These are phyloP conservation scores for Citeromyces siamensis DNA, from an alignment of 1,139 yeast species.

Conservation along the genomic window DNA sequence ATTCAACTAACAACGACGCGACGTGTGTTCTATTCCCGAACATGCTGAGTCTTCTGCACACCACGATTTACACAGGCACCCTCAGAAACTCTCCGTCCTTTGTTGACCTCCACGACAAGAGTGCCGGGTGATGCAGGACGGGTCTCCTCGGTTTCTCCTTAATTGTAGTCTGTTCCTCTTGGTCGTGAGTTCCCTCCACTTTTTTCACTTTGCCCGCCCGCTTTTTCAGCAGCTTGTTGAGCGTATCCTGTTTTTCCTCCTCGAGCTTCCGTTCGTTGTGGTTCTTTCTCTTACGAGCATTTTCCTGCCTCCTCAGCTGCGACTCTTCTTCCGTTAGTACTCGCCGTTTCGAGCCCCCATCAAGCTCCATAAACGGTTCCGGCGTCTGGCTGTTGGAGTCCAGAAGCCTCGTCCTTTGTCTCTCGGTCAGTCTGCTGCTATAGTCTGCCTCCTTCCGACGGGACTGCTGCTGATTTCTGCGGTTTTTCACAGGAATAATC, in stretches of 20 bases:
- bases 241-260: slow-evolving; percentile 86
- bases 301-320: slow-evolving; percentile 73
- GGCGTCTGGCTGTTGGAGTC: slow-evolving; percentile 18
- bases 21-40: too few relatives aligned
- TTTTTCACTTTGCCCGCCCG: slow-evolving; percentile 61
- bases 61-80: too few relatives aligned
- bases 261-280: slow-evolving; percentile 73
- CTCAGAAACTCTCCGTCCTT: slow-evolving; percentile 17
- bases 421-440: slow-evolving; percentile 44
- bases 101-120: slow-evolving; percentile 24
- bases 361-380: slow-evolving; percentile 4
- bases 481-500: slow-evolving; percentile 14
- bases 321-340: slow-evolving; percentile 74
- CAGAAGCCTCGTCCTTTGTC: slow-evolving; percentile 39
- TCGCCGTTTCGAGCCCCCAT: slow-evolving; percentile 22
- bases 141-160: slow-evolving; percentile 23
- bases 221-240: slow-evolving; percentile 74
- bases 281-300: slow-evolving; percentile 80
- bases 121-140: slow-evolving; percentile 24
- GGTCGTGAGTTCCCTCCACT: slow-evolving; percentile 25
- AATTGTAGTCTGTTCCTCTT: slow-evolving; percentile 23
- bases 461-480: slow-evolving; percentile 10
- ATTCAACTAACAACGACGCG: too few relatives aligned
- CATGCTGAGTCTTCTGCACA: too few relatives aligned
- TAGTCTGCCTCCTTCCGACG: slow-evolving; percentile 23